Conservation (phyloP, 345 rosid species). For the Pistacia atlantica region DNA sequence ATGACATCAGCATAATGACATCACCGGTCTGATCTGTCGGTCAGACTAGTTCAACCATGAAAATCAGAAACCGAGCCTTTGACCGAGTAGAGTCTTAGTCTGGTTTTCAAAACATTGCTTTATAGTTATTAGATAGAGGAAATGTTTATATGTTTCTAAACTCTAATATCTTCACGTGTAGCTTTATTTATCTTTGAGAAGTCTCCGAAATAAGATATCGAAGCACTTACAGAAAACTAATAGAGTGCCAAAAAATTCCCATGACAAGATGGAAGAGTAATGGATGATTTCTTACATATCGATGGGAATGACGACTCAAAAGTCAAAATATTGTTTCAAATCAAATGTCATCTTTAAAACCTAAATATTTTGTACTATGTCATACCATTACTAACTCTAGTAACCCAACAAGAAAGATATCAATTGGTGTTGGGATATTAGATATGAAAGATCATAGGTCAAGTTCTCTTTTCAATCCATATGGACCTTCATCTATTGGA, state of each 20-base stretch:
- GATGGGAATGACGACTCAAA: conserved; percentile 43
- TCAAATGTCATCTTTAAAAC: conserved; percentile 47
- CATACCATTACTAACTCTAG: conserved; percentile 46
- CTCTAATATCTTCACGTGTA: conserved; percentile 34
- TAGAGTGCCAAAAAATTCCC: conserved; percentile 68
- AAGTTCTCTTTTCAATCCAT: conserved; percentile 40
- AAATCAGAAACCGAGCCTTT: too few relatives aligned
- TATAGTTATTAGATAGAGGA: conserved; percentile 9
- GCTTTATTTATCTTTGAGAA: conserved; percentile 70
- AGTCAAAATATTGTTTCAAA: conserved; percentile 59
- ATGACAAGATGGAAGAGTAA: conserved; percentile 44
- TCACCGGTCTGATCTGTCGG: too few relatives aligned
- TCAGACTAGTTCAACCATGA: too few relatives aligned
- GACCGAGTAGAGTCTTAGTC: too few relatives aligned
- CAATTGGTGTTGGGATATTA: conserved; percentile 50
- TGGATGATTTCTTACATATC: conserved; percentile 56
- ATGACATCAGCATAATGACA: too few relatives aligned
- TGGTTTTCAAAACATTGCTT: too few relatives aligned
- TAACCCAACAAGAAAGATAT: conserved; percentile 59
- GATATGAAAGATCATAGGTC: conserved; percentile 66
- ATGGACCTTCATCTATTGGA: conserved; percentile 63
- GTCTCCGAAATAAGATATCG: conserved; percentile 68
- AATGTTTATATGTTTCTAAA: conserved; percentile 11
- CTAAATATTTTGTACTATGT: conserved; percentile 58
- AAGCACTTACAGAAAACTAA: conserved; percentile 53